Conservation (phyloP, 192 early-diverging fungal genomes). For the Dissophora ornata region DNA sequence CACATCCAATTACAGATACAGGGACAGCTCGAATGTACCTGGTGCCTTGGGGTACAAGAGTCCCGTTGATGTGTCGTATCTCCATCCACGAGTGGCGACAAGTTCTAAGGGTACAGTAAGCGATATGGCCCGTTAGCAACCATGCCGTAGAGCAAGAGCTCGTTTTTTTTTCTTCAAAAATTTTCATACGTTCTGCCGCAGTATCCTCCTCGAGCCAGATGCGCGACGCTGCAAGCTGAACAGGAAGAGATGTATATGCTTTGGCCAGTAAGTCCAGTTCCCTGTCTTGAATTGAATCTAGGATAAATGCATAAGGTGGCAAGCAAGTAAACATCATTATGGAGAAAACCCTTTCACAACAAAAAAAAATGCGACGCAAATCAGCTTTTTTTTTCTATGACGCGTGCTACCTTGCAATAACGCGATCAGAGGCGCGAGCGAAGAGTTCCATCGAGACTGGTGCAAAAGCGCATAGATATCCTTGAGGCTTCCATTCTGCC, state of each 20-base stretch:
- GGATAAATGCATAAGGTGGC: background rate
- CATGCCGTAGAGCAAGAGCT: too few species aligned
- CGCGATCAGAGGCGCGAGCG: constrained; percentile 38
- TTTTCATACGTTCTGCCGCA: constrained; percentile 44
- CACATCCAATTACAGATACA: too few species aligned
- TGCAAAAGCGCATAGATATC: constrained; percentile 38
- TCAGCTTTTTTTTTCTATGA: too few species aligned
- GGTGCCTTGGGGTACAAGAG: constrained; percentile 48
- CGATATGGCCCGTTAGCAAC: too few species aligned
- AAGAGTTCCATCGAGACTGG: constrained; percentile 42
- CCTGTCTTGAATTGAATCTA: constrained; percentile 51
- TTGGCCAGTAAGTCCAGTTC: constrained; percentile 47
- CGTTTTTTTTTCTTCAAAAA: too few species aligned
- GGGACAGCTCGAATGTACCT: constrained; percentile 23
- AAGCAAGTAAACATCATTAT: too few species aligned
- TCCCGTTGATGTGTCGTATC: constrained; percentile 43
- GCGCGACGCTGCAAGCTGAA: constrained; percentile 49
- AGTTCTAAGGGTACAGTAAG: too few species aligned
- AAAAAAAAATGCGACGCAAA: too few species aligned
- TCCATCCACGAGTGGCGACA: constrained; percentile 48
- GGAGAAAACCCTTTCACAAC: too few species aligned
- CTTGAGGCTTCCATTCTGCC: constrained; percentile 45
- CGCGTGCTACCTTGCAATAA: constrained; percentile 51
- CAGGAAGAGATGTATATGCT: constrained; percentile 49
- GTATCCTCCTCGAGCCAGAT: constrained; percentile 40